Evolutionary conservation across 805 yeast genomes (phyloP).

Genomic region (Metschnikowia kunwiensis): DNA sequence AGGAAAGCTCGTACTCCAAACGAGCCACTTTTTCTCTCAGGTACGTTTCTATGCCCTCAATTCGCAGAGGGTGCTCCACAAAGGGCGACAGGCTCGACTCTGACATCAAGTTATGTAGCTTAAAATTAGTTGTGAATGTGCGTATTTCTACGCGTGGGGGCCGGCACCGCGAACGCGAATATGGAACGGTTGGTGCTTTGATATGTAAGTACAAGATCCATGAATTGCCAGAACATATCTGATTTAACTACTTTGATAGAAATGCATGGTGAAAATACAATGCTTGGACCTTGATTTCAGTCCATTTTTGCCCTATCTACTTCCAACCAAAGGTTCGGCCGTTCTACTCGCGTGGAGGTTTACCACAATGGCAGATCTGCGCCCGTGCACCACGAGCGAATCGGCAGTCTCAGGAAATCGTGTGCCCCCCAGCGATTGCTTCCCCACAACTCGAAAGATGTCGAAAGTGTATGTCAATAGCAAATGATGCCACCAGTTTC

Average conservation of each 20-base stretch:
- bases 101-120: conserved; percentile 11
- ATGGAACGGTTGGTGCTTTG: no score
- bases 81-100: conserved; percentile 21
- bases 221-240: no score
- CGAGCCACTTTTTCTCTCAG: conserved; percentile 15
- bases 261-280: no score
- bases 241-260: no score
- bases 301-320: no score
- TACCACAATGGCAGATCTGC: conserved; percentile 4
- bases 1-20: conserved; percentile 32
- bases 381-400: conserved; percentile 8
- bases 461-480: conserved; percentile 44
- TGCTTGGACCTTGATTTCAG: no score
- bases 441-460: conserved; percentile 24
- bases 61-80: conserved; percentile 17
- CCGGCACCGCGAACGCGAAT: no score
- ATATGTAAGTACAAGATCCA: no score
- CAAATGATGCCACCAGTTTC: no score
- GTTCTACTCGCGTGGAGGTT: conserved; percentile 4
- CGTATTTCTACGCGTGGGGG: no score
- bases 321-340: no score
- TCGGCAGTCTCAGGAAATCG: not conserved
- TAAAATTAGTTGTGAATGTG: no score
- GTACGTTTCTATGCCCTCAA: conserved; percentile 1
- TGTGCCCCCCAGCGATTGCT: not conserved